phyloP scores from a whole-genome alignment of 257 asterid genomes.

The Gentiana dahurica region DNA sequence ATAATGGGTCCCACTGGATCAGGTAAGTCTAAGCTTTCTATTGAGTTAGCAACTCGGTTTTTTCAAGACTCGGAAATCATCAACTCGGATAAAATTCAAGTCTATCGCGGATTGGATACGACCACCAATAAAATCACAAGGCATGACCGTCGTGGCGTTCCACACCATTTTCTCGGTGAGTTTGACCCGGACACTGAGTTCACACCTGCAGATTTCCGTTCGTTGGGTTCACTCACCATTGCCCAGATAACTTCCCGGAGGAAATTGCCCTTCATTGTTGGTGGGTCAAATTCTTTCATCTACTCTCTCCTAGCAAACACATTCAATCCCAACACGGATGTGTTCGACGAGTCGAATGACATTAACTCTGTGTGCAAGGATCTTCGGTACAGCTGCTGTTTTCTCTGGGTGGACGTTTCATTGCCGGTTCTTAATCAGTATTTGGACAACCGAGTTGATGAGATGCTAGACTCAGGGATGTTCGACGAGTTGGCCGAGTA shows the following conservation, averaged over 20 bases:
- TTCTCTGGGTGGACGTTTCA: slow-evolving; percentile 63
- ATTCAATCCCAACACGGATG: slow-evolving; percentile 38
- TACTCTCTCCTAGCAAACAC: slow-evolving; percentile 38
- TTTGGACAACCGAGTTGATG: slow-evolving; percentile 56
- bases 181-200: slow-evolving; percentile 57
- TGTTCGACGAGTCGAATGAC: slow-evolving; percentile 26
- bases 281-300: slow-evolving; percentile 83
- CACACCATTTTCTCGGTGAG: slow-evolving; percentile 74
- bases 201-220: slow-evolving; percentile 50
- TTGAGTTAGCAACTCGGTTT: slow-evolving; percentile 52
- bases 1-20: slow-evolving; percentile 90
- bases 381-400: slow-evolving; percentile 59
- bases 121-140: slow-evolving; percentile 72
- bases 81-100: slow-evolving; percentile 88
- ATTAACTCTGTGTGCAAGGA: slow-evolving; percentile 21
- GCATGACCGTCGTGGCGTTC: slow-evolving; percentile 41
- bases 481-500: slow-evolving; percentile 45
- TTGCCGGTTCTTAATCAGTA: slow-evolving; percentile 42
- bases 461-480: slow-evolving; percentile 82
- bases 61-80: slow-evolving; percentile 59
- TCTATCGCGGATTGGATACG: slow-evolving; percentile 48
- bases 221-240: slow-evolving; percentile 22
- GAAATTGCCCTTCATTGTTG: slow-evolving; percentile 51
- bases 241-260: slow-evolving; percentile 28
- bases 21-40: slow-evolving; percentile 80